phyloP scores from a whole-genome alignment of 2,329 filamentous ascomycete genomes.

The Paradendryphiella salina region DNA sequence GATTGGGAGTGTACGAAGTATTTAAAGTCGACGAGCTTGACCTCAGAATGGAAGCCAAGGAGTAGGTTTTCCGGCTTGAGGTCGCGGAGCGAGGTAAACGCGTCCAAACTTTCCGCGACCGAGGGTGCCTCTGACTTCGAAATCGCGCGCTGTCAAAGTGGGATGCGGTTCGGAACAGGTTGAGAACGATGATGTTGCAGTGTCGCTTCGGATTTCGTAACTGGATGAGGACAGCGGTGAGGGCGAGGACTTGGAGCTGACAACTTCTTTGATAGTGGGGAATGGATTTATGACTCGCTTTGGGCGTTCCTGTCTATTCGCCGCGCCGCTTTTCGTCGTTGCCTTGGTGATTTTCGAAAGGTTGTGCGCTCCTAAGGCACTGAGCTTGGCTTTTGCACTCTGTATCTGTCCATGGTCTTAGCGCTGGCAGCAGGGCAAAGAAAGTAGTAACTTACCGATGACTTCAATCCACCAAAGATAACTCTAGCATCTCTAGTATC shows the following conservation, averaged over 20 bases:
- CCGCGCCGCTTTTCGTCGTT: neutral
- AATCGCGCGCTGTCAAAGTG: slow-evolving; percentile 62
- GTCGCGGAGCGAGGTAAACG: slow-evolving; percentile 80
- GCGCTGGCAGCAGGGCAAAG: neutral
- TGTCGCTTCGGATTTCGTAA: slow-evolving; percentile 1
- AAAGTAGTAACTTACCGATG: slow-evolving; percentile 2
- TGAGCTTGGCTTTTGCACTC: slow-evolving; percentile 12
- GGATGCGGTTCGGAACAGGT: neutral
- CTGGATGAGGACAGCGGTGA: neutral
- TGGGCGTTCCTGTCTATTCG: slow-evolving; percentile 1
- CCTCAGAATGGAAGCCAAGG: slow-evolving; percentile 91
- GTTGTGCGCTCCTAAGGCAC: neutral
- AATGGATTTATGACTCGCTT: slow-evolving; percentile 5
- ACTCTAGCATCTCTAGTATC: neutral
- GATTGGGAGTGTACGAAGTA: slow-evolving; percentile 96
- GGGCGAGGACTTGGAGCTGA: neutral
- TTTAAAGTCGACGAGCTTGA: slow-evolving; percentile 95
- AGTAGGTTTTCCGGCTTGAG: slow-evolving; percentile 94
- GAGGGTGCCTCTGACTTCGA: slow-evolving; percentile 79
- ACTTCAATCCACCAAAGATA: slow-evolving; percentile 5
- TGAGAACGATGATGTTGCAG: neutral
- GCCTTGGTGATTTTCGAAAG: slow-evolving; percentile 9
- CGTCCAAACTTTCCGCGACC: slow-evolving; percentile 83
- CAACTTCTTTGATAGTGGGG: slow-evolving; percentile 1
- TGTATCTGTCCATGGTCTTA: slow-evolving; percentile 5